Evolutionary conservation across 2,329 filamentous ascomycete genomes (phyloP).

Genomic region (Mycosphaerella arachidis): DNA sequence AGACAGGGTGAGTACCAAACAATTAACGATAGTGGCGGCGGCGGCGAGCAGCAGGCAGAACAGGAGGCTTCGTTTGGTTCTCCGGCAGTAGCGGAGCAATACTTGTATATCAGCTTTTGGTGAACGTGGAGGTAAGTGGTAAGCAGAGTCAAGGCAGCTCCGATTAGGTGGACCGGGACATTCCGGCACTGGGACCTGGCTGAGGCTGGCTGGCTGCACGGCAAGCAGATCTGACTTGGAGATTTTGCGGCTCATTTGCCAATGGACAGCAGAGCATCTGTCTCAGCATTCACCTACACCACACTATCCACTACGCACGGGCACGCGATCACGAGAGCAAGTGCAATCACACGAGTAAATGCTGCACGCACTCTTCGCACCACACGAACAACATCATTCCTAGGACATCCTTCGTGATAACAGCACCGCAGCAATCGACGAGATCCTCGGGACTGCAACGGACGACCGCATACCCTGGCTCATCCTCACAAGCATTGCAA

Average conservation of each 20-base stretch:
- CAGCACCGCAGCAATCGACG: neutral
- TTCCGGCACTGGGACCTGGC: neutral
- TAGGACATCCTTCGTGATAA: neutral
- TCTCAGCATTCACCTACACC: neutral
- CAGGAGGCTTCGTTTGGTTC: neutral
- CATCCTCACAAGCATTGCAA: neutral
- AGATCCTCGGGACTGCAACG: slow-evolving; percentile 1
- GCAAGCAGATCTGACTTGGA: neutral
- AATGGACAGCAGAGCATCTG: neutral
- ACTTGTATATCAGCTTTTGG: no score
- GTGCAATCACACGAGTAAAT: neutral
- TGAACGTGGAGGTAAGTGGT: neutral
- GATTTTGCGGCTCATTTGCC: neutral
- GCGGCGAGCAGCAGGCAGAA: neutral
- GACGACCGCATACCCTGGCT: neutral
- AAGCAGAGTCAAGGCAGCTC: neutral
- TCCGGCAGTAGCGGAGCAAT: neutral
- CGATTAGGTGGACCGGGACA: neutral
- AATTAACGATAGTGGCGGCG: neutral
- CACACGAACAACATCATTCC: neutral
- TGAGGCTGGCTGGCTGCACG: neutral
- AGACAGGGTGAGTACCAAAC: neutral
- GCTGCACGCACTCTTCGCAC: neutral
- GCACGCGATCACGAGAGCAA: slow-evolving; percentile 1
- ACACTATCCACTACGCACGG: neutral